Percentiles rank a stretch among this genome's conserved stretches.
Conservation (phyloP, 2,329 filamentous ascomycete genomes). For the Epichloe hybrida region DNA sequence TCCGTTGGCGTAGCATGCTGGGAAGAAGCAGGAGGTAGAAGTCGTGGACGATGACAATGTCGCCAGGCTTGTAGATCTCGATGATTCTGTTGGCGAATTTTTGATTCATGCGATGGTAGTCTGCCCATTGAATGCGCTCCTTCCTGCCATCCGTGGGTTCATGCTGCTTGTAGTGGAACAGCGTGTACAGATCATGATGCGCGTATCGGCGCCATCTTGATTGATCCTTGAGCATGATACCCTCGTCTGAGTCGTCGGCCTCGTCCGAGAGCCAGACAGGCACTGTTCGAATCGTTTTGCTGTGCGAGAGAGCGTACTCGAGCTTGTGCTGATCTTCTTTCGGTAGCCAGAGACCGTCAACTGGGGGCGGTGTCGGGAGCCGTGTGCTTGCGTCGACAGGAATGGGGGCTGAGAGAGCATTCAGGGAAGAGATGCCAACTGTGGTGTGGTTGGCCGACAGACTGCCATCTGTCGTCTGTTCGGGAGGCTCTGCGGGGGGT, state of each 20-base stretch:
- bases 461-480: constrained; percentile 21
- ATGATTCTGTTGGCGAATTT: constrained; percentile 83
- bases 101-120: constrained; percentile 88
- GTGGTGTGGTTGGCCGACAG: constrained; percentile 19
- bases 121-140: constrained; percentile 74
- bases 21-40: constrained; percentile 87
- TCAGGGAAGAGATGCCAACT: constrained; percentile 43
- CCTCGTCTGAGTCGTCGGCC: constrained; percentile 49
- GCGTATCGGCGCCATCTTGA: constrained; percentile 79
- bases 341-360: constrained; percentile 58
- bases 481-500: constrained; percentile 31
- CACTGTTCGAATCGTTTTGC: constrained; percentile 63
- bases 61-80: constrained; percentile 80
- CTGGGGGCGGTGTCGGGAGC: constrained; percentile 40
- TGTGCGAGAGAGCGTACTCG: constrained; percentile 58
- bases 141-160: constrained; percentile 75
- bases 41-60: constrained; percentile 86
- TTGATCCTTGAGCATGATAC: constrained; percentile 69
- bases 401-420: constrained; percentile 66
- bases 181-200: constrained; percentile 79
- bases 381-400: constrained; percentile 52
- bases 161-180: constrained; percentile 94
- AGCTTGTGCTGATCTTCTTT: constrained; percentile 57
- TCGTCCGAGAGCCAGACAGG: constrained; percentile 86
- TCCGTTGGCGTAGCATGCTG: constrained; percentile 70